phyloP scores from a whole-genome alignment of 1,284 basidiomycete genomes.

The Meripilus lineatus region DNA sequence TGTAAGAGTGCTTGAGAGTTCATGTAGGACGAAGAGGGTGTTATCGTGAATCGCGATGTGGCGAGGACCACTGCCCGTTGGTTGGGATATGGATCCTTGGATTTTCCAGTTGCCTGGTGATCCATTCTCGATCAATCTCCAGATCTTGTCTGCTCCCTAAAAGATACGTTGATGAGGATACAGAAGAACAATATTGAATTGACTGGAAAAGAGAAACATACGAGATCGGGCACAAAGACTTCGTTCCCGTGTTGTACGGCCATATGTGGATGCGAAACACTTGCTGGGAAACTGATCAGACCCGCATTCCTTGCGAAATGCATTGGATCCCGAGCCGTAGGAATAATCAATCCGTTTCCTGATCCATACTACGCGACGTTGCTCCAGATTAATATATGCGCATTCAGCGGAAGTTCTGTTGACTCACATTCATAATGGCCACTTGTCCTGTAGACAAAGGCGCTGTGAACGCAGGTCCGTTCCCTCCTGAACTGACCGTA shows the following conservation, averaged over 20 bases:
- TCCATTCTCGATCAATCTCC: constrained; percentile 45
- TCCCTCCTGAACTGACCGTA: constrained; percentile 46
- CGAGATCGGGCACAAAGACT: constrained; percentile 61
- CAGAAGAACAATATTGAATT: too few species aligned
- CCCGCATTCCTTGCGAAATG: constrained; percentile 40
- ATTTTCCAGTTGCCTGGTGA: constrained; percentile 42
- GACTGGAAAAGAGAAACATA: constrained; percentile 31
- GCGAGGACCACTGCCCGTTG: constrained; percentile 59
- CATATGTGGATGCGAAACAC: constrained; percentile 61
- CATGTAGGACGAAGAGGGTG: constrained; percentile 58
- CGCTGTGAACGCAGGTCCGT: constrained; percentile 44
- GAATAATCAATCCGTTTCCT: constrained; percentile 53
- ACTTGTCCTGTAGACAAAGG: constrained; percentile 52
- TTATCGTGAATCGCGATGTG: constrained; percentile 56
- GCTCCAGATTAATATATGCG: neutral
- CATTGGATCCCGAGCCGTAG: constrained; percentile 34
- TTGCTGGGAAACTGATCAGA: constrained; percentile 49
- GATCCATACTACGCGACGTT: constrained; percentile 40
- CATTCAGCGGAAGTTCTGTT: neutral
- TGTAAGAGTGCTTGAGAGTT: constrained; percentile 57
- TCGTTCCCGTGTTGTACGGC: constrained; percentile 47
- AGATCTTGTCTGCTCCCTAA: constrained; percentile 62
- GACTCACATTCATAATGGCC: constrained; percentile 50
- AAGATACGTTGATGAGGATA: neutral
- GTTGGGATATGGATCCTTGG: constrained; percentile 59